Evolutionary conservation across 2,329 filamentous ascomycete species (phyloP).

Genomic region (Epichloe scottii): DNA sequence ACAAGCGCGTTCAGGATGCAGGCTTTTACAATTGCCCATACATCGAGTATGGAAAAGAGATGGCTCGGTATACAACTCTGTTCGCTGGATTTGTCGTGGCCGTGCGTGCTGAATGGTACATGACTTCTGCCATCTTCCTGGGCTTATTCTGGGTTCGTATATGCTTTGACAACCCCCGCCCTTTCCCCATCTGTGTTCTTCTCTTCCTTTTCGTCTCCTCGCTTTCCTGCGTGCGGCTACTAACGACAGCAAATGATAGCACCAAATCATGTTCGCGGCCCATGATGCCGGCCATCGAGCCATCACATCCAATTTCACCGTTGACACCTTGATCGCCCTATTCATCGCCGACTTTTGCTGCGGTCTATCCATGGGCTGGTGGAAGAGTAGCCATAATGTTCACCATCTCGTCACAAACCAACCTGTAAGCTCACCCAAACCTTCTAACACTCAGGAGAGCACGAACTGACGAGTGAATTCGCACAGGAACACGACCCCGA

Average conservation of each 20-base stretch:
- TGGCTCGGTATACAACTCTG: slow-evolving; percentile 37
- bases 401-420: slow-evolving; percentile 56
- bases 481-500: slow-evolving; percentile 41
- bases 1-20: slow-evolving; percentile 38
- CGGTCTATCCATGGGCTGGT: slow-evolving; percentile 55
- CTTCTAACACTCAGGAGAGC: not conserved
- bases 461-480: not conserved
- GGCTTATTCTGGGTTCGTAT: slow-evolving; percentile 46
- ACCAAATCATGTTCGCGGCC: slow-evolving; percentile 57
- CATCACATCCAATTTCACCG: slow-evolving; percentile 46
- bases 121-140: slow-evolving; percentile 44
- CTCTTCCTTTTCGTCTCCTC: no score
- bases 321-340: slow-evolving; percentile 47
- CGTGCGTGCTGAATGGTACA: slow-evolving; percentile 40
- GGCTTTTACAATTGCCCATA: slow-evolving; percentile 49
- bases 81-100: slow-evolving; percentile 35
- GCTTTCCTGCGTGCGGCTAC: not conserved
- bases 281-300: slow-evolving; percentile 53
- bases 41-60: slow-evolving; percentile 44
- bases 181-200: not conserved
- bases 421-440: slow-evolving; percentile 23
- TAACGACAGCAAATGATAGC: slow-evolving; percentile 24
- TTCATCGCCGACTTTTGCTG: slow-evolving; percentile 55
- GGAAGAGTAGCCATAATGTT: slow-evolving; percentile 58
- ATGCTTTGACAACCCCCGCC: not conserved